phyloP scores from a whole-genome alignment of 2,329 filamentous ascomycete species.

The Catunica adiposa region DNA sequence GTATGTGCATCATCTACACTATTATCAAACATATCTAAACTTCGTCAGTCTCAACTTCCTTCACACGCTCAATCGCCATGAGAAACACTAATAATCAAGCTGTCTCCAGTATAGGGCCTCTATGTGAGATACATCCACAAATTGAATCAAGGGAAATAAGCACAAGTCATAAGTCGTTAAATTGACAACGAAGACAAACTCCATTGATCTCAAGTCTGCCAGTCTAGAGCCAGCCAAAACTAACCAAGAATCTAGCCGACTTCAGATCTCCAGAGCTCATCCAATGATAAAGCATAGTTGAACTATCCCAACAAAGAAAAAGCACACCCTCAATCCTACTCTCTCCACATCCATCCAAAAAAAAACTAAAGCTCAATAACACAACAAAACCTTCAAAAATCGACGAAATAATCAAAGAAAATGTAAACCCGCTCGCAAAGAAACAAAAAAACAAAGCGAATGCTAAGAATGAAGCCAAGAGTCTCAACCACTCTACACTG shows the following conservation, averaged over 20 bases:
- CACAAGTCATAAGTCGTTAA: background rate
- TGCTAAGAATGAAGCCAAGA: conserved; percentile 4
- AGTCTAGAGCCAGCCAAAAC: background rate
- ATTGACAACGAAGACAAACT: background rate
- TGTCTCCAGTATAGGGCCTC: too few species aligned
- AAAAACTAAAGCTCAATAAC: conserved; percentile 3
- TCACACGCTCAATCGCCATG: too few species aligned
- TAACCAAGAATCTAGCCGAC: too few species aligned
- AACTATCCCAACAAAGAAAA: background rate
- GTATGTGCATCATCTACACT: too few species aligned
- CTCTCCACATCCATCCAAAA: too few species aligned
- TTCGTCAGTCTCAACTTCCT: too few species aligned
- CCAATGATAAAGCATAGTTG: background rate
- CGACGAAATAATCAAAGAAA: conserved; percentile 2
- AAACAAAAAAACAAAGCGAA: conserved; percentile 1
- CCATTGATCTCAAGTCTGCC: background rate
- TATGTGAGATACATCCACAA: too few species aligned
- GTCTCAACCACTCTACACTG: background rate
- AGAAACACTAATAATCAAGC: too few species aligned
- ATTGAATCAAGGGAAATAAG: background rate
- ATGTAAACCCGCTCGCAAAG: conserved; percentile 8
- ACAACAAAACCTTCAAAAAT: background rate
- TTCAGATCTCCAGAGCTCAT: background rate
- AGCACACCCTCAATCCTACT: too few species aligned
- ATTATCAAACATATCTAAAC: too few species aligned